Base-by-base conservation (phyloP, 2,329 filamentous ascomycete species). In the Didymella pinodella region DNA sequence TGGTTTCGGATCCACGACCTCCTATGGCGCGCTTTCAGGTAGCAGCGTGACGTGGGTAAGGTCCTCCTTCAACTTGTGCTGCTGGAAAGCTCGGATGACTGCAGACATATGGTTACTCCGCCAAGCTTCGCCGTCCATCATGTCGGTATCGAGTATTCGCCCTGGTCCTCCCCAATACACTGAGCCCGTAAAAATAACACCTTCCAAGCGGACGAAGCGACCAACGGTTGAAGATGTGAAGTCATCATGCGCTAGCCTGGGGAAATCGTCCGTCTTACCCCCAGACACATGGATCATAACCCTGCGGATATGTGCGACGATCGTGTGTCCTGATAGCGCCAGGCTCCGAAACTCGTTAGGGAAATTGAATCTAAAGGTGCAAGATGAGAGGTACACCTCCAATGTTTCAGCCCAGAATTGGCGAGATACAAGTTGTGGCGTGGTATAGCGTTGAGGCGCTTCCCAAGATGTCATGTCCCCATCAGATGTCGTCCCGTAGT, bases 371-470 rank as follows among this genome's bases (percentile, higher is more conserved):
- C 26, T 18, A 6, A 54, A 48, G 4, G 26, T 41, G 16, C 34
- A 48, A 1, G 44, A 25, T 4, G 34, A 18, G 8, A 48, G 18
- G 28, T 43, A 48, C 1, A 34, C 28, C 2, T 18, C 7, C 1
- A 44, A 54, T 1, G 36, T 28, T 10, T 54, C 52, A 0, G 52
- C 45, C 52, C 52, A 54, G 34, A 34, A 48, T 16, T 54, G 52
- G 11, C 36, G 34, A 34, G 12, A 54, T 2, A 48, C 44, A 7
- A 25, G 36, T 16, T 12, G 4, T 40, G 51, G 32, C 16, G 2
- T 20, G n/a, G 34, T 16, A 22, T 22, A 22, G 22, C 22, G 22
- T 3, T 22, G 22, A 22, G 2, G 3, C 3, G 22, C 3, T 22
- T 22, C 3, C 2, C 22, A 2, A 22, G 22, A 22, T 22, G 22